phyloP scores from a whole-genome alignment of 371 early-diverging fungal genomes.

The Mucor ambiguus region DNA sequence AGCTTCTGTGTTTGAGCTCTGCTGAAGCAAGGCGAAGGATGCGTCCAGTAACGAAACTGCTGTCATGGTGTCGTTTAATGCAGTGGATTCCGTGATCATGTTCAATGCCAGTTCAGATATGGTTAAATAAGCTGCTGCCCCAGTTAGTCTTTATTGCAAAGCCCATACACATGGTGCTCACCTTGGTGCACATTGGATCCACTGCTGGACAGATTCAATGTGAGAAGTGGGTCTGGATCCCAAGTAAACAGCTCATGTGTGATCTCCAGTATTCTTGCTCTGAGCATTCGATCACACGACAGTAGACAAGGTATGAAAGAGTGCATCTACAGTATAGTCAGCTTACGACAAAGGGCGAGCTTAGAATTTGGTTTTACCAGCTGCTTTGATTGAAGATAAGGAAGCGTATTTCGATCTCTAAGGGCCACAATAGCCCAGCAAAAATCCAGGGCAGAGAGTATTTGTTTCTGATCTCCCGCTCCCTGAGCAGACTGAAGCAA shows the following conservation, averaged over 20 bases:
- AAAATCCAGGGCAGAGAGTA: slow-evolving; percentile 41
- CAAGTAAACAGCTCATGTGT: slow-evolving; percentile 31
- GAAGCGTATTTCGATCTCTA: slow-evolving; percentile 3
- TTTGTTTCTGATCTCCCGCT: slow-evolving; percentile 10
- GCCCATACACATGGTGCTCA: background rate
- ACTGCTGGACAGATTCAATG: slow-evolving; percentile 4
- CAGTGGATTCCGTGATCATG: background rate
- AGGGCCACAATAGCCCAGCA: slow-evolving; percentile 36
- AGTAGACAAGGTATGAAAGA: slow-evolving; percentile 20
- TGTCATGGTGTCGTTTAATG: slow-evolving; percentile 5
- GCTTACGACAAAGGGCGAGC: background rate
- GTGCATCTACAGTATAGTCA: slow-evolving; percentile 10
- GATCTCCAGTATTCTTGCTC: slow-evolving; percentile 35
- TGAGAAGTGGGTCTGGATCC: slow-evolving; percentile 25
- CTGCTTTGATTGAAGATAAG: slow-evolving; percentile 26
- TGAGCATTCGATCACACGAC: slow-evolving; percentile 24
- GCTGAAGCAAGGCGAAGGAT: background rate
- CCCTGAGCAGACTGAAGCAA: slow-evolving; percentile 5
- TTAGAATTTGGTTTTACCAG: slow-evolving; percentile 20
- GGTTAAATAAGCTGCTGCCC: background rate
- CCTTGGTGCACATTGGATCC: background rate
- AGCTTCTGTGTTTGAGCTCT: background rate
- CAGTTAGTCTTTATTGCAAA: background rate
- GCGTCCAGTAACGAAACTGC: background rate
- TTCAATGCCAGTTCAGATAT: background rate